Evolutionary conservation across 768 basidiomycete species (phyloP).

Genomic region (Tricholoma bakamatsutake): DNA sequence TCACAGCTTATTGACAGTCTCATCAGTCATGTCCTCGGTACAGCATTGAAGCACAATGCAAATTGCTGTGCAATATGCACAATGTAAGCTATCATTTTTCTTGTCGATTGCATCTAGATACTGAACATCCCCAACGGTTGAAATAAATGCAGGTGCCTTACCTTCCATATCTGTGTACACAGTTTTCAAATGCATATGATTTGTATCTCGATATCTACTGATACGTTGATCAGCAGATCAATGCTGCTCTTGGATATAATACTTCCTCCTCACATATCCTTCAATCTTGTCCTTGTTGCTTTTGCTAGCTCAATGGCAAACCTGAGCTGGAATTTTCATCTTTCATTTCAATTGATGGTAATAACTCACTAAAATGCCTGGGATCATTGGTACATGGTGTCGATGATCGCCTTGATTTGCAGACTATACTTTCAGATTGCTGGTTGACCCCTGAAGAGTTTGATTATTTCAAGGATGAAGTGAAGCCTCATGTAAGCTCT

Average conservation of each 20-base stretch:
- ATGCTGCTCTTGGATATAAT: too few relatives aligned
- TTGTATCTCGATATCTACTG: background rate
- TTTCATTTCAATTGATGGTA: too few relatives aligned
- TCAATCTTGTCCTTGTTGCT: too few relatives aligned
- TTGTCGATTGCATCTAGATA: background rate
- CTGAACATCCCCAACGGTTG: background rate
- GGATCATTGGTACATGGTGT: background rate
- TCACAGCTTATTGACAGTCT: slow-evolving; percentile 4
- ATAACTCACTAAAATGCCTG: background rate
- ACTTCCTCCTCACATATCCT: too few relatives aligned
- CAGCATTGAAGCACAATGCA: slow-evolving; percentile 9
- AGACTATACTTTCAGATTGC: too few relatives aligned
- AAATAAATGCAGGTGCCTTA: background rate
- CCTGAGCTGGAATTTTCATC: too few relatives aligned
- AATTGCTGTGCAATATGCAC: slow-evolving; percentile 10
- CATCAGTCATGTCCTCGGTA: slow-evolving; percentile 9
- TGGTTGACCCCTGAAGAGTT: too few relatives aligned
- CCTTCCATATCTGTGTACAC: background rate
- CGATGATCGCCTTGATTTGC: background rate
- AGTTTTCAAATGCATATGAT: background rate
- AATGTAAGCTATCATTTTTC: slow-evolving; percentile 2
- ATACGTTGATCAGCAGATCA: background rate
- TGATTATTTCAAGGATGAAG: background rate
- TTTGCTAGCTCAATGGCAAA: too few relatives aligned
- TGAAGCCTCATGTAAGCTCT: background rate